These are phyloP conservation scores for Hippophae rhamnoides DNA, from an alignment of 306 rosid species.

Conservation along the genomic window DNA sequence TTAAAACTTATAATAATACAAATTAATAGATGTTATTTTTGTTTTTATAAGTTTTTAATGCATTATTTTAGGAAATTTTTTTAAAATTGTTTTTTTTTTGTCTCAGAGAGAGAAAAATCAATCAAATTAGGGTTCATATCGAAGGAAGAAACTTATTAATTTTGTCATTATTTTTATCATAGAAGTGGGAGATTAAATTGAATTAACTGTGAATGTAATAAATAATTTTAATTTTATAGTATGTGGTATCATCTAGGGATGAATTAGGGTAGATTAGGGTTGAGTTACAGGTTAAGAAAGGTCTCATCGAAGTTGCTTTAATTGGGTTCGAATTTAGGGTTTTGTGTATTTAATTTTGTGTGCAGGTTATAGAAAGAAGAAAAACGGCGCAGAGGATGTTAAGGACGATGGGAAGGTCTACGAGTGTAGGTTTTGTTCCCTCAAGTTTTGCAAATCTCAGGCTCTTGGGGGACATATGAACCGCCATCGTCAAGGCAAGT, in stretches of 20 bases:
- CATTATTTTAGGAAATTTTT: too few species aligned
- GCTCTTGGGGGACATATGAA: conserved; percentile 99
- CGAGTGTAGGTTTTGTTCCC: conserved; percentile 99
- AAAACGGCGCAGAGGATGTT: conserved; percentile 75
- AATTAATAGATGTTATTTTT: too few species aligned
- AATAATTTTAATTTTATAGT: neutral
- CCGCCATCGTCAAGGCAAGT: conserved; percentile 97
- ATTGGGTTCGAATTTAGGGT: neutral
- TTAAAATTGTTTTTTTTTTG: too few species aligned
- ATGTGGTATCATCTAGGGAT: neutral
- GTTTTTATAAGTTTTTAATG: too few species aligned
- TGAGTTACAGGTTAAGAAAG: conserved; percentile 18
- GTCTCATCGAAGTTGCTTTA: conserved; percentile 26
- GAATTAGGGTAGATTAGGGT: conserved; percentile 18
- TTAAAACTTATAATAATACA: too few species aligned
- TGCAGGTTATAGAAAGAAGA: conserved; percentile 78
- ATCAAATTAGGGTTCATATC: too few species aligned
- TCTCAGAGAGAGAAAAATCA: too few species aligned
- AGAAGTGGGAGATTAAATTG: neutral
- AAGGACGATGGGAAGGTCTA: conserved; percentile 88
- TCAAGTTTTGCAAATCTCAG: conserved; percentile 97
- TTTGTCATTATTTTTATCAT: too few species aligned
- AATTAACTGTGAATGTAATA: neutral
- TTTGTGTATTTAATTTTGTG: conserved; percentile 12
- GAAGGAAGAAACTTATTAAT: too few species aligned